Percentiles rank a stretch among this genome's conserved stretches.
Evolutionary conservation across 2,329 filamentous ascomycete species (phyloP).

Genomic region (Cylindrodendrum hubeiense): DNA sequence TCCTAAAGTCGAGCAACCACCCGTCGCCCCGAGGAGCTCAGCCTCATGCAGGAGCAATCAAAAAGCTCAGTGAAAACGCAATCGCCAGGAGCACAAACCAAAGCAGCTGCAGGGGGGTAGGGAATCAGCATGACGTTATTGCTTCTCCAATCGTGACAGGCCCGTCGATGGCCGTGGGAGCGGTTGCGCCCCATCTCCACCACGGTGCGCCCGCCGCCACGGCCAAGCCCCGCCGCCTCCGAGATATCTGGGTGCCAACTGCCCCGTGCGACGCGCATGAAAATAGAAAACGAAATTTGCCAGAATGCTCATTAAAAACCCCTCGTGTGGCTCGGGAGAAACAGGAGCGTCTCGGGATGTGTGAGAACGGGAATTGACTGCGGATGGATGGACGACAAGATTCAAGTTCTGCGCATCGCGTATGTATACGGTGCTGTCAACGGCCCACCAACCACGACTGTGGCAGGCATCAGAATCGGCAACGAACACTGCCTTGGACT

Average conservation of each 20-base stretch:
- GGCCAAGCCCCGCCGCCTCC: background rate
- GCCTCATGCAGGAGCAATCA: background rate
- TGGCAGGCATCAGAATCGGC: background rate
- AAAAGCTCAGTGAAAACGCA: background rate
- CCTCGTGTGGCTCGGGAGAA: background rate
- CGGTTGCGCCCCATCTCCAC: background rate
- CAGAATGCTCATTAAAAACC: background rate
- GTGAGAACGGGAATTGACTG: background rate
- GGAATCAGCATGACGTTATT: background rate
- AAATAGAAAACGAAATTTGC: background rate
- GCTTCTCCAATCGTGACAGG: background rate
- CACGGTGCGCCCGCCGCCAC: background rate
- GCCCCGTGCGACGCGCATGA: background rate
- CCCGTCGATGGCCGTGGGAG: background rate
- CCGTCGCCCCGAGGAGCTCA: background rate
- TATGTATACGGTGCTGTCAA: background rate
- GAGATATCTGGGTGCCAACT: background rate
- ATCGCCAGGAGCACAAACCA: background rate
- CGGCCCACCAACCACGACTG: background rate
- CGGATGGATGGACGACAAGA: background rate
- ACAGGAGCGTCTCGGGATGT: background rate
- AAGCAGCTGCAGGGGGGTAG: background rate
- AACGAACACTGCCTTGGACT: background rate
- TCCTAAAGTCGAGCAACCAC: slow-evolving; percentile 4
- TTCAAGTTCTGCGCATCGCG: background rate